Conservation (phyloP, 306 rosid genomes). For the Fragaria vesca region DNA sequence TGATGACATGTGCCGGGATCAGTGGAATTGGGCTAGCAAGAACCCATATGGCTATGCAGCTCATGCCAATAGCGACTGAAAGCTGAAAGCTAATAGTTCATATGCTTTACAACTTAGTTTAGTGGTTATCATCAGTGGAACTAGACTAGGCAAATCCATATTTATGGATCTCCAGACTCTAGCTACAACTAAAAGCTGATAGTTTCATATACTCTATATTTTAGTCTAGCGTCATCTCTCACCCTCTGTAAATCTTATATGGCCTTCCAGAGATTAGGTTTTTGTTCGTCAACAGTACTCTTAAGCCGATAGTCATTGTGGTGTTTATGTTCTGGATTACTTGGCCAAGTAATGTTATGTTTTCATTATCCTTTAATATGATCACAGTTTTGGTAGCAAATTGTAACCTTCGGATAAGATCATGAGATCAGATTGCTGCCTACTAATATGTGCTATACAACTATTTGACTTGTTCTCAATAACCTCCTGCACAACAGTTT, state of each 20-base stretch:
- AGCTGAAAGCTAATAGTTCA: constrained; percentile 18
- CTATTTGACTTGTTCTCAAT: not conserved
- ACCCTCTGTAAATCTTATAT: constrained; percentile 29
- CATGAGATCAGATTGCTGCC: not conserved
- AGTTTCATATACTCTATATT: constrained; percentile 13
- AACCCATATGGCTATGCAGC: constrained; percentile 87
- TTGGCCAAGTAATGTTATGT: constrained; percentile 30
- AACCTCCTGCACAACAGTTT: not conserved
- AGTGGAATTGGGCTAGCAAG: constrained; percentile 99
- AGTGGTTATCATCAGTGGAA: constrained; percentile 55
- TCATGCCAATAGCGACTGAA: constrained; percentile 28
- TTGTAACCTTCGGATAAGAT: constrained; percentile 10
- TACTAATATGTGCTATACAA: not conserved
- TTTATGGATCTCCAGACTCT: constrained; percentile 46
- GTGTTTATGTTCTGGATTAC: constrained; percentile 33
- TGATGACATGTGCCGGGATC: constrained; percentile 95
- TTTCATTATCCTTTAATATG: not conserved
- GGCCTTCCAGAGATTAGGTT: constrained; percentile 39
- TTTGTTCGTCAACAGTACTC: constrained; percentile 7
- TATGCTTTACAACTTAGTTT: constrained; percentile 8
- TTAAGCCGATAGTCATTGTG: constrained; percentile 26
- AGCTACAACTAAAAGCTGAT: constrained; percentile 27
- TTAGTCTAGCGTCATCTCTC: constrained; percentile 16
- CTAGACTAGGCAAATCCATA: constrained; percentile 83
- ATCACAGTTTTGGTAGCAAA: not conserved